Conservation (phyloP, 176 grass and related monocot species). For the Thalia dealbata region DNA sequence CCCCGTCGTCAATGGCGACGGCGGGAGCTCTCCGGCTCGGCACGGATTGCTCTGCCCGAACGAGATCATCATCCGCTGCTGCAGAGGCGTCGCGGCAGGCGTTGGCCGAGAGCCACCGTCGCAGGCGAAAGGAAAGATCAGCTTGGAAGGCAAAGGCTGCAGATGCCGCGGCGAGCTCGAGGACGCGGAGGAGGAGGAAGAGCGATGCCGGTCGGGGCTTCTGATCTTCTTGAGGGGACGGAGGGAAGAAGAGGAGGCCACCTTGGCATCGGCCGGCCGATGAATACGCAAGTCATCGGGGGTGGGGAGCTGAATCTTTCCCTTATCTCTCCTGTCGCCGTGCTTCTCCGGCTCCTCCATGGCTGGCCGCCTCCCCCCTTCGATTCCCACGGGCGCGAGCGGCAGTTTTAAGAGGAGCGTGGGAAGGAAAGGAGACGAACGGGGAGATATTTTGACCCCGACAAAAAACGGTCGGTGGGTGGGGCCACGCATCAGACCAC, state of each 20-base stretch:
- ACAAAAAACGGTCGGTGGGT: neutral
- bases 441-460: neutral
- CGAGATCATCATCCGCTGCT: conserved; percentile 19
- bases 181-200: neutral
- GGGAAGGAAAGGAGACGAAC: too few relatives aligned
- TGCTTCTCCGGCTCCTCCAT: neutral
- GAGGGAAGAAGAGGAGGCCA: neutral
- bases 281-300: neutral
- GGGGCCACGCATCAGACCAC: neutral
- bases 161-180: neutral
- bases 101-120: neutral
- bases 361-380: too few relatives aligned
- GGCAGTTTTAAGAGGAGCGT: neutral
- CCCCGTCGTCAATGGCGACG: neutral
- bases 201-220: neutral
- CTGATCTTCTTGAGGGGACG: conserved; percentile 19
- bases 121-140: conserved; percentile 4
- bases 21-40: neutral
- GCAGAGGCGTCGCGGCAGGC: neutral
- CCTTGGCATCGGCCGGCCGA: neutral
- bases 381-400: neutral
- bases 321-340: neutral
- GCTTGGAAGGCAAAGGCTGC: neutral
- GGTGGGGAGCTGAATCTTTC: neutral
- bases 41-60: neutral